Base-by-base conservation (phyloP, 768 basidiomycete genomes). In the Leccinum disarticulatum region DNA sequence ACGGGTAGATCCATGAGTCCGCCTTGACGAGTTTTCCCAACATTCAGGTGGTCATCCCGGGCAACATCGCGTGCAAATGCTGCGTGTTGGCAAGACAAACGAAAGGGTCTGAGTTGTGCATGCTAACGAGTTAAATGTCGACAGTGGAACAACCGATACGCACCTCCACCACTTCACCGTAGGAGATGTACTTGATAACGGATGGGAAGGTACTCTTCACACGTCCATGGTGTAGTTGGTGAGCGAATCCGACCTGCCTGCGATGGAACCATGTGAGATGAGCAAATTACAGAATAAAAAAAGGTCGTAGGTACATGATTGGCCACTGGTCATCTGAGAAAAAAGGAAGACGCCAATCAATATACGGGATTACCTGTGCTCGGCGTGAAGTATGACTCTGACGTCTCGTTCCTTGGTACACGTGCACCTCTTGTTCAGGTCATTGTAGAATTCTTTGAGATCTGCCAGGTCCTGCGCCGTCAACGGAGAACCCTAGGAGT, bases 211-310 rank as follows among this genome's bases (percentile, higher is more conserved):
- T 63, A 43, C 74, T 71, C 54, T 70, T 76, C 19, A 84, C 86
- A 35, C 78, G 80, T 1, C 75, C 73, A 2, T 87, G 19, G 95
- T 76, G 64, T 84, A 80, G 60, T 91, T 80, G 4, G 91, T 91
- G 54, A 97, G 75, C 47, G 86, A 84, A 66, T 95, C 93, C 35
- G 85, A 84, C 93, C 96, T 95, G 3, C 93, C 92, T 93, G 55
- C 31, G 57, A 22, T 25, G 31, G 51, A 57, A 43, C 25, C 6
- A 53, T 31, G 48, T 66, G 22, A 35, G 54, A 55, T 4, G 10
- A 35, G 19, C 9, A 15, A 4, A 43, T 41, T 4, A 30, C 19
- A 11, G 35, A n/a, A 17, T 6, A 15, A n/a, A 50, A 19, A 51
- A 30, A 19, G 41, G 19, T n/a, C 11, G 4, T n/a, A 73, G 81